Conservation (phyloP, 192 early-diverging fungal species). For the Allomyces macrogynus region DNA sequence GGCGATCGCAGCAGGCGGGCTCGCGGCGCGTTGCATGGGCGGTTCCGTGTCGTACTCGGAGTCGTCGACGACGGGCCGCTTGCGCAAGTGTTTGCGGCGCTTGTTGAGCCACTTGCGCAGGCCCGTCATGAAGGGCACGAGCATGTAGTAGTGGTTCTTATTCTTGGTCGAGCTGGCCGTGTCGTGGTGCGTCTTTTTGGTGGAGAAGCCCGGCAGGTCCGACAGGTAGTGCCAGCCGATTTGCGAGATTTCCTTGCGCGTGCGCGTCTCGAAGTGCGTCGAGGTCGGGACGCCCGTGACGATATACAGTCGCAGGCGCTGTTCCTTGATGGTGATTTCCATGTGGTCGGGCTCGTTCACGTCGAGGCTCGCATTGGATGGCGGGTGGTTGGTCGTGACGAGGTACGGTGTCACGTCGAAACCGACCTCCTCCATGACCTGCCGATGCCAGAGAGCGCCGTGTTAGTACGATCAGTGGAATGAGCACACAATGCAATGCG, state of each 20-base stretch:
- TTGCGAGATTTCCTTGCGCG: constrained; percentile 73
- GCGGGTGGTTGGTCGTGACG: background rate
- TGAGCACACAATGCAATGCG: too few species aligned
- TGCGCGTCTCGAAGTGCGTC: constrained; percentile 59
- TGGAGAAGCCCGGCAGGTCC: constrained; percentile 31
- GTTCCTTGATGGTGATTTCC: constrained; percentile 73
- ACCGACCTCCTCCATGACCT: constrained; percentile 87
- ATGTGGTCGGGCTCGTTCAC: constrained; percentile 60
- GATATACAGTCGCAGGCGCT: constrained; percentile 79
- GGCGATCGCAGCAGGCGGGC: background rate
- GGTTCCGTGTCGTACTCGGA: background rate
- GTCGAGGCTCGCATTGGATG: constrained; percentile 3
- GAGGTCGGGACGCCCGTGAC: constrained; percentile 65
- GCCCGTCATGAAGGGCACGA: constrained; percentile 48
- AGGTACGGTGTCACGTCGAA: constrained; percentile 54
- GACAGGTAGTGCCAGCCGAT: constrained; percentile 46
- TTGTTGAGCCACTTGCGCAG: constrained; percentile 1
- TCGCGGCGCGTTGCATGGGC: background rate
- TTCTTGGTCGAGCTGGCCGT: constrained; percentile 14
- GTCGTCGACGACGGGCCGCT: constrained; percentile 1
- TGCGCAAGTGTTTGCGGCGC: background rate
- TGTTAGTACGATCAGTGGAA: too few species aligned
- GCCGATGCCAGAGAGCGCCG: too few species aligned
- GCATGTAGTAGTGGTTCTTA: constrained; percentile 42
- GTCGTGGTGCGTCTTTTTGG: constrained; percentile 3